Evolutionary conservation across 169 alveolate genomes (phyloP).

Genomic region (Cryptosporidium ryanae): DNA sequence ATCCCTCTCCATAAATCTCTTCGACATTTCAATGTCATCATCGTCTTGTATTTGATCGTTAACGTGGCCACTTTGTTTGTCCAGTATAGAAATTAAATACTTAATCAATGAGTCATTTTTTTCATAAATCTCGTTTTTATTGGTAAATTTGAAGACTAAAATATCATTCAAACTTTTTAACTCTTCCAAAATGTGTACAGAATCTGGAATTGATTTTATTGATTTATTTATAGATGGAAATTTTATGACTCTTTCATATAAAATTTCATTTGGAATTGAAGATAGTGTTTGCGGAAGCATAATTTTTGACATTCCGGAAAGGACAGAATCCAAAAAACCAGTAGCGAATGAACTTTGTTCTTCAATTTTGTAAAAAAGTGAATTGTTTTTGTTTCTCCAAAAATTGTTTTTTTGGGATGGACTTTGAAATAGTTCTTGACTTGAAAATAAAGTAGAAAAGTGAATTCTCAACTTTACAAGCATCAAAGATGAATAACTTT

Average conservation of each 20-base stretch:
- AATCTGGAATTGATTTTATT: not conserved
- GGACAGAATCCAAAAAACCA: conserved; percentile 26
- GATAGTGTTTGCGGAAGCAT: conserved; percentile 61
- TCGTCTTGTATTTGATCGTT: not conserved
- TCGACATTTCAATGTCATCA: conserved; percentile 42
- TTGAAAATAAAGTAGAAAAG: conserved; percentile 5
- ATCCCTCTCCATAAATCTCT: conserved; percentile 24
- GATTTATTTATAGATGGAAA: not conserved
- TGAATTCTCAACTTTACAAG: conserved; percentile 21
- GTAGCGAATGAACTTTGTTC: conserved; percentile 2
- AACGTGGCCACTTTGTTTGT: not conserved
- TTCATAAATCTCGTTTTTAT: conserved; percentile 20
- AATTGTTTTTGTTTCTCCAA: conserved; percentile 13
- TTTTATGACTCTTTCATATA: not conserved
- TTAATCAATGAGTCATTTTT: not conserved
- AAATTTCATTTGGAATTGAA: conserved; percentile 30
- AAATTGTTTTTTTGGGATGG: conserved; percentile 4
- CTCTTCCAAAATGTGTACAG: not conserved
- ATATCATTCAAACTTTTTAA: conserved; percentile 1
- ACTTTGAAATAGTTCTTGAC: conserved; percentile 2
- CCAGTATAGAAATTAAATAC: conserved; percentile 15
- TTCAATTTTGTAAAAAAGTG: not conserved
- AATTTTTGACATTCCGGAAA: conserved; percentile 33
- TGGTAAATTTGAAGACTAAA: conserved; percentile 26
- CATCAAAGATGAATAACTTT: conserved; percentile 22